phyloP scores from a whole-genome alignment of 192 early-diverging fungal species.

The Gigaspora rosea region DNA sequence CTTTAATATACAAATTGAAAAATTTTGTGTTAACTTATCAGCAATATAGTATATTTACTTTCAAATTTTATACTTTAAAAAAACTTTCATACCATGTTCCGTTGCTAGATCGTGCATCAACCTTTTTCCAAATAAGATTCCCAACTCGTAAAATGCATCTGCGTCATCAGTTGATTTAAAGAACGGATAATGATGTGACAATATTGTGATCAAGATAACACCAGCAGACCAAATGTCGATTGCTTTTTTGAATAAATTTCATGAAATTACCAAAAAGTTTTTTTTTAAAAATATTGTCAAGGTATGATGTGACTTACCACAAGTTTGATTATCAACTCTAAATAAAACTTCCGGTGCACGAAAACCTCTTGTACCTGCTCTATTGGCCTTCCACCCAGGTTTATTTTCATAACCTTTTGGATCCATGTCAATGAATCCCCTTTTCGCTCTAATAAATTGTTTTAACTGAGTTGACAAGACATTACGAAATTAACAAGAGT shows the following conservation, averaged over 20 bases:
- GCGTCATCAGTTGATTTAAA: constrained; percentile 86
- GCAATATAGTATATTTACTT: no score
- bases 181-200: constrained; percentile 86
- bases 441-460: not conserved
- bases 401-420: constrained; percentile 42
- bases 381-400: constrained; percentile 69
- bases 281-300: not conserved
- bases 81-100: not conserved
- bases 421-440: not conserved
- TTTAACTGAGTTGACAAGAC: no score
- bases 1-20: no score
- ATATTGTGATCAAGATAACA: constrained; percentile 78
- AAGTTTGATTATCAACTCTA: constrained; percentile 74
- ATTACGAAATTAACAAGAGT: not conserved
- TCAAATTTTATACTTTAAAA: no score
- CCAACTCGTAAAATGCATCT: constrained; percentile 85
- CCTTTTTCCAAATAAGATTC: constrained; percentile 71
- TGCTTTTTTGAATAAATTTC: constrained; percentile 41
- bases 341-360: constrained; percentile 92
- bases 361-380: constrained; percentile 92
- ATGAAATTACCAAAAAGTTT: not conserved
- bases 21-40: no score
- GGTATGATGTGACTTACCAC: constrained; percentile 49
- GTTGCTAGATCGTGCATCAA: not conserved
- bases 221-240: constrained; percentile 95